Evolutionary conservation across 305 asterid genomes (phyloP), one percentile per base, ranked within the genome.

Genomic region (Rubia peregrina): DNA sequence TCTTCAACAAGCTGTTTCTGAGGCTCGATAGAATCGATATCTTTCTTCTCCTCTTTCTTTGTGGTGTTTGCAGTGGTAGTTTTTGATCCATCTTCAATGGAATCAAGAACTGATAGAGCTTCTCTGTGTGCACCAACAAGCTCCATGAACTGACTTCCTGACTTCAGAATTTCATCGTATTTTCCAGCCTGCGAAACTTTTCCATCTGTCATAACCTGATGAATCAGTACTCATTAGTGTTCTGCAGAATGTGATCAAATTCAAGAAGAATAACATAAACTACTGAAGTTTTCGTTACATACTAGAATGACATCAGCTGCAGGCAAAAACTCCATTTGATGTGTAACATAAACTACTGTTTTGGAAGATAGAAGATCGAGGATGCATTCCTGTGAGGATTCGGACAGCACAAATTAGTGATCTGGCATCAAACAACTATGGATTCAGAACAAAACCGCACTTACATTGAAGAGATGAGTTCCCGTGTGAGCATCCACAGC

Each of bases 401-500:
- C 6, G 7, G 9, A 2, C 16, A 16, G 14, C 16, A 9, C 21
- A 11, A 24, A 8, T 22, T 64, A n/a, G 43, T 17, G 14, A 7
- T 26, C 57, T 22, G 63, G 0, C 51, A 44, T 4, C 21, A 64
- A 40, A 6, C 2, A 40, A n/a, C 8, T 17, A 19, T 17, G 19
- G 9, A 3, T 2, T 3, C 61, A 71, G 14, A 61, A 57, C 11
- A 53, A 38, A 38, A 10, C n/a, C 49, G 51, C 21, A 71, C 79
- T 84, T 82, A 90, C 98, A 60, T 88, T 86, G 76, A 92, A 92
- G 61, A 92, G 84, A 83, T 92, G 98, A 68, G 81, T 82, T 81
- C 98, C 96, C 0, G 97, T 92, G 77, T 92, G 97, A 69, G 97
- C 97, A 90, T 92, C 98, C 40, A 92, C 98, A 40, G 96, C 96